Conservation (phyloP, 2,329 filamentous ascomycete species). For the Orbilia brochopaga region DNA sequence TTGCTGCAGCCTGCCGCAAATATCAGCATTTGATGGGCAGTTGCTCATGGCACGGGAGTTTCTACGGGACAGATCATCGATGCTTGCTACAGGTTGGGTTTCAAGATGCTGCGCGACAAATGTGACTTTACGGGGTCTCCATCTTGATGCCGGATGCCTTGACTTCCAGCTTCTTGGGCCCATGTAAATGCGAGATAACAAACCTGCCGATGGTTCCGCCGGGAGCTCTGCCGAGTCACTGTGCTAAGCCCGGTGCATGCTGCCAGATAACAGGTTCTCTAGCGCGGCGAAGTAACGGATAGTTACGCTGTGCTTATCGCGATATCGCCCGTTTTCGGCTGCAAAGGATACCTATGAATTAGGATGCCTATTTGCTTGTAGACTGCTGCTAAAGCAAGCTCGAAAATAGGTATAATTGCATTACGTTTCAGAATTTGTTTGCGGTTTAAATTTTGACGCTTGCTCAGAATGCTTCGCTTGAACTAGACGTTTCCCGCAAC, state of each 20-base stretch:
- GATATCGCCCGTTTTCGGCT: not conserved
- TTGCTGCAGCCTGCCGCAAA: not conserved
- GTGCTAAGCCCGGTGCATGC: not conserved
- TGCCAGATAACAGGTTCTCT: constrained; percentile 47
- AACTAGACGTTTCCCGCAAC: not conserved
- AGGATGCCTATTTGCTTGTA: too few relatives aligned
- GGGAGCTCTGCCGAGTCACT: constrained; percentile 22
- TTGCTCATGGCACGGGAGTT: not conserved
- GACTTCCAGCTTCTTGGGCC: not conserved
- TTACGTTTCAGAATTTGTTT: not conserved
- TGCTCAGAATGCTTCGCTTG: not conserved
- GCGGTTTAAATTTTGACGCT: not conserved
- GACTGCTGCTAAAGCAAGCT: not conserved
- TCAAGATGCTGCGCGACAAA: constrained; percentile 2
- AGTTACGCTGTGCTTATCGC: not conserved
- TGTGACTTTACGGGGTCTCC: not conserved
- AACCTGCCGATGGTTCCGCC: constrained; percentile 12
- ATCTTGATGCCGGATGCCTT: not conserved
- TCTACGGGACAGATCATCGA: not conserved
- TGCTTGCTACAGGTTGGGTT: not conserved
- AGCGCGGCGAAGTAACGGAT: constrained; percentile 15
- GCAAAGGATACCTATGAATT: not conserved
- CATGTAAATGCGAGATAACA: constrained; percentile 18
- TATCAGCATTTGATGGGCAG: not conserved
- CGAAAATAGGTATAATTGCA: not conserved